Conservation (phyloP, 2,329 filamentous ascomycete species). For the Colletotrichum tropicale region DNA sequence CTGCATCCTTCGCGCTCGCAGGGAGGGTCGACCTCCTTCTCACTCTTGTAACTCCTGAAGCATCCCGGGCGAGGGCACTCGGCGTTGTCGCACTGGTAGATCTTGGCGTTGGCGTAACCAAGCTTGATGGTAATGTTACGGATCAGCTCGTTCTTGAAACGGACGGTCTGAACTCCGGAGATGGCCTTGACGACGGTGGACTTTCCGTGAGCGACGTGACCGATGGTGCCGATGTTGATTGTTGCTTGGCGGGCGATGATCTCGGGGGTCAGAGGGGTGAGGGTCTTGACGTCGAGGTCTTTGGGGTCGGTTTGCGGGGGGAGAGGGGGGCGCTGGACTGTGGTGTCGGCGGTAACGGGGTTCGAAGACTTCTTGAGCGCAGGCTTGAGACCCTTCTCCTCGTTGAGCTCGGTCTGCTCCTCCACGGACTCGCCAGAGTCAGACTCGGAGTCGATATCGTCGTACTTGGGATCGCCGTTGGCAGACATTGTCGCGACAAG, state of each 20-base stretch:
- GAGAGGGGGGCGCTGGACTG: constrained; percentile 56
- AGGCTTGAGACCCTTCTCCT: constrained; percentile 78
- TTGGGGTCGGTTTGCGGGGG: constrained; percentile 94
- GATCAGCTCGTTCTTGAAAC: constrained; percentile 99
- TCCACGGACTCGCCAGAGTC: constrained; percentile 69
- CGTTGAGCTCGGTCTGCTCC: constrained; percentile 50
- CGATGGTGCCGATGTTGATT: constrained; percentile 98
- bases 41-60: constrained; percentile 97
- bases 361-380: constrained; percentile 76
- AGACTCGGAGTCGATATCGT: constrained; percentile 77
- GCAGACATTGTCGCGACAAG: constrained; percentile 49
- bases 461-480: constrained; percentile 66
- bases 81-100: constrained; percentile 96
- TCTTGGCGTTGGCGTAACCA: constrained; percentile 98
- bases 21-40: constrained; percentile 96
- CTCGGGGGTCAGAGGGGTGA: constrained; percentile 89
- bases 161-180: constrained; percentile 96
- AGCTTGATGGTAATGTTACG: constrained; percentile 99
- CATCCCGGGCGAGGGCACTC: constrained; percentile 93
- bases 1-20: constrained; percentile 92
- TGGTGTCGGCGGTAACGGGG: constrained; percentile 53
- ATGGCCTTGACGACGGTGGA: constrained; percentile 99
- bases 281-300: constrained; percentile 79
- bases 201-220: constrained; percentile 98
- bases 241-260: constrained; percentile 98